Base-by-base conservation (phyloP, 2,329 filamentous ascomycete genomes). In the Aspergillus tubingensis region DNA sequence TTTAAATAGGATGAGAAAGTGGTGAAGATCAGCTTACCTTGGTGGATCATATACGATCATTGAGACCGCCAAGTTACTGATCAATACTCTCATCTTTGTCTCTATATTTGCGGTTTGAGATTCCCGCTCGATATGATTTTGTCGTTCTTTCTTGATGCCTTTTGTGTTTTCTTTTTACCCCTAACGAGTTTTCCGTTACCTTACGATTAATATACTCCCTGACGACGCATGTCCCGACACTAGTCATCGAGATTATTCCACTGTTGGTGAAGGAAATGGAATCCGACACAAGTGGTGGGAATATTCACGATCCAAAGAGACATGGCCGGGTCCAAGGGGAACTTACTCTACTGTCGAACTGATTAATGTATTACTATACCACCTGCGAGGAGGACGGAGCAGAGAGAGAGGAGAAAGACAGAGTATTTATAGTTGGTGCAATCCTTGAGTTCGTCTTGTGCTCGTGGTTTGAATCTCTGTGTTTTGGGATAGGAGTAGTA, bases 311-410 rank as follows among this genome's bases (percentile, higher is more conserved):
- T 59, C 41, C 21, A 39, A 57, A 19, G 17, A 52, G 52, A 39
- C 25, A 56, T 30, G 30, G 4, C 13, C n/a, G 3, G 39, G 13
- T 55, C 53, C 17, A 17, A 19, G 21, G 38, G 25, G 39, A 36
- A n/a, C 8, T 47, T 47, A 25, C 32, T 36, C 48, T 59, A 54
- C 23, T 59, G 50, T 63, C 21, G 49, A 52, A 58, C 58, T 30
- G 56, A 64, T 54, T 60, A 63, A 63, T 67, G 65, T 67, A 67
- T 64, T 67, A 67, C 47, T 49, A 67, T 47, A 59, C 57, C 54
- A 59, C 57, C 25, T 60, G 55, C 30, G 50, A 55, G 23, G 19
- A 30, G 11, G 53, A 47, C 13, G 53, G 53, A 10, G 32, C 30
- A 41, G 39, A 25, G 25, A 54, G 49, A 55, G 10, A 2, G 11